phyloP scores from a whole-genome alignment of 176 grass and related monocot species.

The Ananas comosus region DNA sequence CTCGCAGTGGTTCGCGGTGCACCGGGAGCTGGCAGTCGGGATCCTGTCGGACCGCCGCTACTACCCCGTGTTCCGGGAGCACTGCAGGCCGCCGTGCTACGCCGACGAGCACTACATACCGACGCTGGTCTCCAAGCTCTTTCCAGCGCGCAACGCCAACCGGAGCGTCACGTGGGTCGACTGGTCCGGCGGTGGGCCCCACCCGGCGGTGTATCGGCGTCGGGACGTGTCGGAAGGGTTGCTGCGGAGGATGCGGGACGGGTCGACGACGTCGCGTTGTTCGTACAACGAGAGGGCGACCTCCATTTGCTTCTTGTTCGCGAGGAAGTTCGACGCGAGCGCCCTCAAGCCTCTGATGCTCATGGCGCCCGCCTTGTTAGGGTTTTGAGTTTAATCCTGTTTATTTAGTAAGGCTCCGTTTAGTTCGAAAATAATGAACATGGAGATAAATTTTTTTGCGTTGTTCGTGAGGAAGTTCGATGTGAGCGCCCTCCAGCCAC shows the following conservation, averaged over 20 bases:
- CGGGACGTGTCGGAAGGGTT: conserved; percentile 15
- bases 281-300: not conserved
- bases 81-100: conserved; percentile 28
- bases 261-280: not conserved
- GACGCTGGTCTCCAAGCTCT: conserved; percentile 23
- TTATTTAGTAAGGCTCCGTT: no score
- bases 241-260: conserved; percentile 13
- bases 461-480: no score
- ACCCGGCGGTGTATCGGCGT: conserved; percentile 15
- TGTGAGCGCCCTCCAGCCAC: no score
- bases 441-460: no score
- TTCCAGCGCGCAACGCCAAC: conserved; percentile 12
- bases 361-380: conserved; percentile 4
- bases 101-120: conserved; percentile 39
- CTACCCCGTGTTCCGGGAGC: conserved; percentile 20
- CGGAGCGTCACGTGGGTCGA: conserved; percentile 27
- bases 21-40: conserved; percentile 13
- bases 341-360: conserved; percentile 20
- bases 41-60: conserved; percentile 23
- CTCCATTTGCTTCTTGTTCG: conserved; percentile 32
- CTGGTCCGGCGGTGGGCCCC: conserved; percentile 20
- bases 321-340: conserved; percentile 28
- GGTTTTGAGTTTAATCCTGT: not conserved
- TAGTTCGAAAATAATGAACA: no score
- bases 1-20: conserved; percentile 38